Percentiles rank a stretch among this genome's conserved stretches.
Evolutionary conservation across 345 rosid species (phyloP).

Genomic region (Arabidopsis suecica): DNA sequence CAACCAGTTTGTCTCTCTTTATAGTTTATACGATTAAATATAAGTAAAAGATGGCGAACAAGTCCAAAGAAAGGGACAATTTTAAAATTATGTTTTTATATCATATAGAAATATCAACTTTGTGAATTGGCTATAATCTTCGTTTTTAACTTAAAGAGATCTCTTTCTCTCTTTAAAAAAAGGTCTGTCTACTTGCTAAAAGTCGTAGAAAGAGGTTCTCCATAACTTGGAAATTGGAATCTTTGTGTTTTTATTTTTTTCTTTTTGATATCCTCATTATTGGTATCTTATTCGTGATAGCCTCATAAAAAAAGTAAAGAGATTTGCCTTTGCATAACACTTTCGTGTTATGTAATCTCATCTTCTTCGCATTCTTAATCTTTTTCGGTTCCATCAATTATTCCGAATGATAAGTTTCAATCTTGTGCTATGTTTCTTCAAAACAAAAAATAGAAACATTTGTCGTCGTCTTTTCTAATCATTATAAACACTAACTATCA

Average conservation of each 20-base stretch:
- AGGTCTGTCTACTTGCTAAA: conserved; percentile 24
- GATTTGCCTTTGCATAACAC: conserved; percentile 20
- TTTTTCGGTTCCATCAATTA: conserved; percentile 26
- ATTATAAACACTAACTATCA: conserved; percentile 12
- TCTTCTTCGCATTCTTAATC: neutral
- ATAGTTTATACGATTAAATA: conserved; percentile 13
- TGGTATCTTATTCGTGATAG: conserved; percentile 42
- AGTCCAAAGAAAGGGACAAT: conserved; percentile 14
- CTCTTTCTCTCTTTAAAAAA: neutral
- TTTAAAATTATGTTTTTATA: neutral
- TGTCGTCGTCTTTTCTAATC: conserved; percentile 35
- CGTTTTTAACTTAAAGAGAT: conserved; percentile 12
- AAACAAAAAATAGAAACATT: neutral
- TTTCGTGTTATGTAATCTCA: conserved; percentile 15
- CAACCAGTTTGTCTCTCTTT: conserved; percentile 18
- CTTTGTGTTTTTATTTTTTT: conserved; percentile 10
- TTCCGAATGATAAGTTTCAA: conserved; percentile 22
- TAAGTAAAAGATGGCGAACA: conserved; percentile 22
- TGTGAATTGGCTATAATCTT: neutral
- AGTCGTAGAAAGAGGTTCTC: conserved; percentile 30
- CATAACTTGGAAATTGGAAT: conserved; percentile 36
- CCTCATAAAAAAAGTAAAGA: conserved; percentile 18
- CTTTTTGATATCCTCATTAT: conserved; percentile 20
- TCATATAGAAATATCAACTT: conserved; percentile 21
- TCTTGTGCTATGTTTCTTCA: conserved; percentile 20